These are phyloP conservation scores for Quercus lobata DNA, from an alignment of 331 rosid genomes.

Conservation along the genomic window DNA sequence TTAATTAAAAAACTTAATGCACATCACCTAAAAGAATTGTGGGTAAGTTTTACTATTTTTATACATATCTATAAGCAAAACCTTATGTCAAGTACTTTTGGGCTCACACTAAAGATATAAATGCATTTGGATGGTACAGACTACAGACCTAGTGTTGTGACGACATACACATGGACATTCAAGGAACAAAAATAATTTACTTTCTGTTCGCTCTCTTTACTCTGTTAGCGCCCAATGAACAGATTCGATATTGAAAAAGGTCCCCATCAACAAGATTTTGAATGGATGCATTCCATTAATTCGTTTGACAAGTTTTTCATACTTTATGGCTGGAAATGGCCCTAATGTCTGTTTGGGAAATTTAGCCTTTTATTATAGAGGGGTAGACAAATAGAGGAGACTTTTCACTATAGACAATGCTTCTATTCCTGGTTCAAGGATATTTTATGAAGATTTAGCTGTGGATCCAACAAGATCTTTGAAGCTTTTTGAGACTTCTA, in stretches of 20 bases:
- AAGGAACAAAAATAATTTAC: background rate
- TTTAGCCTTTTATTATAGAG: background rate
- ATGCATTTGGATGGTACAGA: background rate
- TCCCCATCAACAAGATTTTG: constrained; percentile 40
- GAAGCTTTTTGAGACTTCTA: constrained; percentile 37
- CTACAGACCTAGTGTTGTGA: background rate
- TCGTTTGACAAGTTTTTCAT: constrained; percentile 35
- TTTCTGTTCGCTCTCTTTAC: background rate
- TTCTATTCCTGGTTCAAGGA: background rate
- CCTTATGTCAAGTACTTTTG: background rate
- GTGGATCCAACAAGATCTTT: constrained; percentile 46
- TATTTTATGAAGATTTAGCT: constrained; percentile 21
- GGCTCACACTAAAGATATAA: background rate
- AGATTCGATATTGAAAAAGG: constrained; percentile 16
- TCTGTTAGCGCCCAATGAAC: background rate
- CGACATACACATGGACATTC: background rate
- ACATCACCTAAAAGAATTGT: too few relatives aligned
- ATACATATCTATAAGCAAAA: too few relatives aligned
- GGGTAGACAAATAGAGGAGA: background rate
- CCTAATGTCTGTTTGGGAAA: constrained; percentile 22
- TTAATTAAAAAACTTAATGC: too few relatives aligned
- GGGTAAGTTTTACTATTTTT: too few relatives aligned
- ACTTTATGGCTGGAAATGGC: constrained; percentile 24
- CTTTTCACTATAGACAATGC: constrained; percentile 16
- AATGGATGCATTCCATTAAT: constrained; percentile 31